Evolutionary conservation across 805 yeast species (phyloP), one percentile per base, ranked within the genome.

Genomic region (Teunomyces tritomae): DNA sequence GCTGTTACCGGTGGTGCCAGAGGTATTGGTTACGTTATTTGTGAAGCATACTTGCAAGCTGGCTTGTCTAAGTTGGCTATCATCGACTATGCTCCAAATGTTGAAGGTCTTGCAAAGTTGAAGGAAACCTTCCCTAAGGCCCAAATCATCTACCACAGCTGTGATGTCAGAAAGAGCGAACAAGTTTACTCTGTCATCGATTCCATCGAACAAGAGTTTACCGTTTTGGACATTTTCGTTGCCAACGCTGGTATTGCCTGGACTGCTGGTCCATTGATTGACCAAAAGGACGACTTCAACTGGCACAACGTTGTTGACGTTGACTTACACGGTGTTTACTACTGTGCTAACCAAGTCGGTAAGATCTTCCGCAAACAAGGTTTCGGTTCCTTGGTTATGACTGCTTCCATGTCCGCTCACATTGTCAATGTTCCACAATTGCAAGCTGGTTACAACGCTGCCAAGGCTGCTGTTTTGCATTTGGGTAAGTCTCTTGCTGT

Each of bases 331-430:
- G 89, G 94, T 8, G 87, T 85, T 39, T 89, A 84, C 71, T 85
- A 85, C 68, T 80, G 91, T 61, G 85, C 96, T 51, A 85, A 85
- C 70, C 71, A 77, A 45, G 79, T 84, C 34, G 97, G 96, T 44
- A 72, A 71, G 54, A 74, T 84, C 48, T 90, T 90, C 77, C 80
- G 80, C 64, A 70, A 78, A 58, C 89, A 87, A 61, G 86, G 87
- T 13, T 68, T 67, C 49, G 96, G 97, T 28, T 85, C 95, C 1
- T 74, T 90, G 57, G 82, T 89, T 56, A 77, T 87, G 67, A 89
- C 97, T 4, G 90, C 95, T 4, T 87, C 96, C 34, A 89, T 89
- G 87, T 85, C 94, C 26, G 96, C 88, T 11, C 89, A 84, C 69
- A 84, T 90, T 58, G 94, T 83, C 58, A 89, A 89, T 67, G 80